These are phyloP conservation scores for sunflower (Helianthus annuus) DNA, from an alignment of 129 eudicot genomes.

Conservation along the genomic window DNA sequence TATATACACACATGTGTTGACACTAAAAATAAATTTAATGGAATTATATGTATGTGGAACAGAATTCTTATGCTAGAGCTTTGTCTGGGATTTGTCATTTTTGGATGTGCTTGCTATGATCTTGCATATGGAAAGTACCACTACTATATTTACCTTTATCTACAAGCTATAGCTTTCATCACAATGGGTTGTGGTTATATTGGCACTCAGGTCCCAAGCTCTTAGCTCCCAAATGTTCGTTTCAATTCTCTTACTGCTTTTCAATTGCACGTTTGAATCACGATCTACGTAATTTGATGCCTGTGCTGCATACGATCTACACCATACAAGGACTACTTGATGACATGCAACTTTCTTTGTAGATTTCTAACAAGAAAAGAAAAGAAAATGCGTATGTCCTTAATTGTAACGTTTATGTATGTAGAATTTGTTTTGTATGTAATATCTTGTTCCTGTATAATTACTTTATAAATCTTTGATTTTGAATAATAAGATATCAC, in stretches of 20 bases:
- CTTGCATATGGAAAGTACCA: not conserved
- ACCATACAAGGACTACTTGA: not conserved
- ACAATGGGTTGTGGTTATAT: conserved; percentile 5
- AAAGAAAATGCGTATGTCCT: too few relatives aligned
- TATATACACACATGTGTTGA: too few relatives aligned
- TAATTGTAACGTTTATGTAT: too few relatives aligned
- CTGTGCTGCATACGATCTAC: not conserved
- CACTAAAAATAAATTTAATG: not conserved
- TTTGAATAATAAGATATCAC: too few relatives aligned
- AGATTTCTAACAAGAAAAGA: not conserved
- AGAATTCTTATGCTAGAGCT: conserved; percentile 11
- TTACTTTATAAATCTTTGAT: too few relatives aligned
- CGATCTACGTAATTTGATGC: not conserved
- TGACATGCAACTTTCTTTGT: not conserved
- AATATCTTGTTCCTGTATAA: too few relatives aligned
- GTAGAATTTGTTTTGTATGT: too few relatives aligned
- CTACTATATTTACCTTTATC: conserved; percentile 1
- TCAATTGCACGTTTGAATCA: not conserved
- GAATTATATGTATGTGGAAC: not conserved
- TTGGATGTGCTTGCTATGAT: conserved; percentile 12
- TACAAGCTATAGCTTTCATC: conserved; percentile 8
- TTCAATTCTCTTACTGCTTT: not conserved
- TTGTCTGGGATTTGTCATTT: not conserved
- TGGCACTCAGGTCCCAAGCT: not conserved
- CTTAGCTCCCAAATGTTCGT: not conserved